Base-by-base conservation (phyloP, 1,284 basidiomycete genomes). In the Nidula niveotomentosa region DNA sequence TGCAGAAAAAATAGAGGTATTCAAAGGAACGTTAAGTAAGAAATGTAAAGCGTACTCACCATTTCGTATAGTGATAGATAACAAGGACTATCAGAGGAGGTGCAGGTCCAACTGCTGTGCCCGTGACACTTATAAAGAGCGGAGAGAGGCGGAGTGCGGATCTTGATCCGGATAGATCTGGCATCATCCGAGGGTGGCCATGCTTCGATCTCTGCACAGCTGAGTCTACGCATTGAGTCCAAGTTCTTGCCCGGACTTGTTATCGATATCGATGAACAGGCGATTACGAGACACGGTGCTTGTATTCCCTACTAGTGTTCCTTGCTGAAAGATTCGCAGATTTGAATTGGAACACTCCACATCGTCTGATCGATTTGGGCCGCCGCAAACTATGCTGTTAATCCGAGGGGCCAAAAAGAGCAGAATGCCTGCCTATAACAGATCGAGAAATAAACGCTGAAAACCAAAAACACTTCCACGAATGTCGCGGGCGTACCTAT, bases 131-230 rank as follows among this genome's bases (percentile, higher is more conserved):
- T 83, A 84, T 82, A 83, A 41, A 66, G 69, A 58, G 65, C 59
- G 65, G 64, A 64, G 69, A 69, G 69, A 69, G 73, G 79, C 81
- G 78, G 79, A 79, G 76, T 78, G 75, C 82, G 82, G 86, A 88
- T 86, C 86, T 85, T 82, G 86, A 87, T 87, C 83, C 79, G 81
- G 72, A 56, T 62, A 64, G 39, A 69, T 70, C 69, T 70, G 65
- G 66, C 60, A 65, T 63, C 58, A 60, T 52, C 61, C 62, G 61
- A n/a, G 30, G 30, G 8, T 30, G 6, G 48, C 37, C 55, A 52
- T 60, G 58, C 62, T 61, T 64, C 65, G 65, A 67, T 64, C 63
- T 65, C 51, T 51, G 45, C 13, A n/a, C n/a, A 30, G 36, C 18
- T 35, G 35, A 34, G 37, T 15, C 35, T 51, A 39, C 30, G 33